Evolutionary conservation across 495 filamentous ascomycete species (phyloP).

Genomic region (Neurospora tetraspora): DNA sequence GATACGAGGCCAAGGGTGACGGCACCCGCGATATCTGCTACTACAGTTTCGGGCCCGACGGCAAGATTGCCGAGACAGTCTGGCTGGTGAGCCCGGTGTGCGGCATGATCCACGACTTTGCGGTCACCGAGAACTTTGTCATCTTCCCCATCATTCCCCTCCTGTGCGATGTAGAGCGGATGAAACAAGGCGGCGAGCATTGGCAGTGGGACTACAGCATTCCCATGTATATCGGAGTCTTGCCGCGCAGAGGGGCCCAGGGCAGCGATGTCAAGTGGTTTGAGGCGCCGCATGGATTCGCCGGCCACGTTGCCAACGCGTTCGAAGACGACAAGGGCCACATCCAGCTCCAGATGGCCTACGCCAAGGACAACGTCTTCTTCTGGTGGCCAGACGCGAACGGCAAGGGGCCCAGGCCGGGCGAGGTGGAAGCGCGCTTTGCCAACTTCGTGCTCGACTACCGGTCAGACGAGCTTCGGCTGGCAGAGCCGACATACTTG

Average conservation of each 20-base stretch:
- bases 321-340: slow-evolving; percentile 38
- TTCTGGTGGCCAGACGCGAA: slow-evolving; percentile 38
- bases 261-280: slow-evolving; percentile 34
- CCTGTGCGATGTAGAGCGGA: slow-evolving; percentile 29
- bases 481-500: slow-evolving; percentile 16
- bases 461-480: slow-evolving; percentile 13
- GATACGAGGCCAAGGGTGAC: slow-evolving; percentile 37
- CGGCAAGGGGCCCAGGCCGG: slow-evolving; percentile 14
- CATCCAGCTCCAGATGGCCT: slow-evolving; percentile 38
- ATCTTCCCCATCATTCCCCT: slow-evolving; percentile 37
- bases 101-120: slow-evolving; percentile 45
- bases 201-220: slow-evolving; percentile 38
- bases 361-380: slow-evolving; percentile 38
- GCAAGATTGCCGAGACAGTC: slow-evolving; percentile 27
- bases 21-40: slow-evolving; percentile 33
- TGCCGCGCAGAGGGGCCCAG: slow-evolving; percentile 35
- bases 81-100: slow-evolving; percentile 36
- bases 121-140: slow-evolving; percentile 38
- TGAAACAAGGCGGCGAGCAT: slow-evolving; percentile 40
- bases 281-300: slow-evolving; percentile 32
- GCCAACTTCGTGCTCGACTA: slow-evolving; percentile 33
- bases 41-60: slow-evolving; percentile 29
- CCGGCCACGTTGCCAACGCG: slow-evolving; percentile 36
- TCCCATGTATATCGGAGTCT: slow-evolving; percentile 33
- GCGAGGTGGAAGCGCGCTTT: slow-evolving; percentile 6